Evolutionary conservation across 805 yeast species (phyloP).

Genomic region (Lachancea fermentati): DNA sequence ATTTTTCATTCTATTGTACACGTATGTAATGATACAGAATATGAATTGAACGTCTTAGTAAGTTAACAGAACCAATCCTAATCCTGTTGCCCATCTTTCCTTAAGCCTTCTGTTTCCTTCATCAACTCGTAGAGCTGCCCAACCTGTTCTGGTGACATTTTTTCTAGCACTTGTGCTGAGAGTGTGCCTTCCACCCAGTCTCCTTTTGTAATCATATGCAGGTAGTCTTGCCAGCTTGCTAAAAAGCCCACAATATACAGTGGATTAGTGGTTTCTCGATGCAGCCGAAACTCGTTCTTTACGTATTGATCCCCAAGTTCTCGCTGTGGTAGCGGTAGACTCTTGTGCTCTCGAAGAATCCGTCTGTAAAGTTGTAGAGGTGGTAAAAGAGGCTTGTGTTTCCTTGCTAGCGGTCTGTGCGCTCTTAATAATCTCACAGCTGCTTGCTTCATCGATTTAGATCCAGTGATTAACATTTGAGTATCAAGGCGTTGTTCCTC

Average conservation of each 20-base stretch:
- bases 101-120: conserved; percentile 49
- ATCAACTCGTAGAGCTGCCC: conserved; percentile 75
- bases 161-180: conserved; percentile 60
- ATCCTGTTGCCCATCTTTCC: background rate
- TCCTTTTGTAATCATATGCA: conserved; percentile 52
- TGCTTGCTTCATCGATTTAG: conserved; percentile 2
- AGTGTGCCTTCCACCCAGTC: conserved; percentile 61
- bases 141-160: conserved; percentile 87
- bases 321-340: conserved; percentile 62
- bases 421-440: conserved; percentile 10
- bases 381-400: conserved; percentile 56
- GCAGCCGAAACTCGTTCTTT: conserved; percentile 82
- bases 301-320: conserved; percentile 87
- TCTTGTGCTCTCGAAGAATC: conserved; percentile 74
- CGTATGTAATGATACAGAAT: background rate
- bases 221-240: conserved; percentile 89
- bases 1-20: background rate
- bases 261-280: conserved; percentile 78
- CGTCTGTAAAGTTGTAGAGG: conserved; percentile 75
- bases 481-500: background rate
- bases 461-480: background rate
- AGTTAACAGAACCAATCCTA: too few species aligned
- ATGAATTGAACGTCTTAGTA: background rate
- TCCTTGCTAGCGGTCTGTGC: conserved; percentile 9
- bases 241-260: conserved; percentile 89